A percentile compares a stretch with the other conserved stretches of the same genome.
These are phyloP conservation scores for Mycena vitilis DNA, from an alignment of 768 basidiomycete genomes.

Conservation along the genomic window DNA sequence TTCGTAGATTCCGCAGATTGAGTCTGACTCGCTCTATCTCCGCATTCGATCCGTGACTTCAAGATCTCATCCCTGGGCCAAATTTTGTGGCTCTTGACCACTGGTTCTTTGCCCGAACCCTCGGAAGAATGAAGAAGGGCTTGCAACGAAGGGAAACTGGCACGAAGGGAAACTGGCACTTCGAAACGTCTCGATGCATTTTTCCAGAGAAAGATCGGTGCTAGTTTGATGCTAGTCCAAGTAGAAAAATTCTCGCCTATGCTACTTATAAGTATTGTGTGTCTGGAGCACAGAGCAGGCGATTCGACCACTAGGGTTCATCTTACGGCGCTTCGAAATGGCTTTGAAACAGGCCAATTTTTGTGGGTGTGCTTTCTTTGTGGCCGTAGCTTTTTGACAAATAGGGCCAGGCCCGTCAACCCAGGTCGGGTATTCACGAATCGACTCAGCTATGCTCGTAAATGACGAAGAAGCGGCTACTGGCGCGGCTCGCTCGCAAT, in stretches of 20 bases:
- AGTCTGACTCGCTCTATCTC: constrained; percentile 1
- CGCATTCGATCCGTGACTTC: constrained; percentile 13
- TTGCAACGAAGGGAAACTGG: constrained; percentile 4
- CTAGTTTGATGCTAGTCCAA: background rate
- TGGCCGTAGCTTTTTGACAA: background rate
- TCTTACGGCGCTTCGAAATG: constrained; percentile 13
- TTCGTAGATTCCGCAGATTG: constrained; percentile 1
- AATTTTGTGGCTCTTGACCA: background rate
- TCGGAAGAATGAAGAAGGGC: background rate
- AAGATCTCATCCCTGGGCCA: background rate
- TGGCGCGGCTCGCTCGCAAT: background rate
- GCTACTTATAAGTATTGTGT: constrained; percentile 13
- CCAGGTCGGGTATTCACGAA: background rate
- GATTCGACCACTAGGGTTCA: background rate
- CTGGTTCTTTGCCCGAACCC: background rate
- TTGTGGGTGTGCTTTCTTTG: constrained; percentile 5
- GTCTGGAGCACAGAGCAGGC: background rate
- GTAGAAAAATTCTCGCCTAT: background rate
- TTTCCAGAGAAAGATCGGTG: constrained; percentile 5
- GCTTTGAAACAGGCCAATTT: background rate
- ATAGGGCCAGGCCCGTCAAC: background rate
- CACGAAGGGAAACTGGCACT: background rate
- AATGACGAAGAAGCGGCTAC: constrained; percentile 12
- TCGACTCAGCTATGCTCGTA: background rate
- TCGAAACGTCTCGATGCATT: constrained; percentile 1